These are phyloP conservation scores for Pilaira anomala DNA, from an alignment of 192 early-diverging fungal genomes.

Conservation along the genomic window DNA sequence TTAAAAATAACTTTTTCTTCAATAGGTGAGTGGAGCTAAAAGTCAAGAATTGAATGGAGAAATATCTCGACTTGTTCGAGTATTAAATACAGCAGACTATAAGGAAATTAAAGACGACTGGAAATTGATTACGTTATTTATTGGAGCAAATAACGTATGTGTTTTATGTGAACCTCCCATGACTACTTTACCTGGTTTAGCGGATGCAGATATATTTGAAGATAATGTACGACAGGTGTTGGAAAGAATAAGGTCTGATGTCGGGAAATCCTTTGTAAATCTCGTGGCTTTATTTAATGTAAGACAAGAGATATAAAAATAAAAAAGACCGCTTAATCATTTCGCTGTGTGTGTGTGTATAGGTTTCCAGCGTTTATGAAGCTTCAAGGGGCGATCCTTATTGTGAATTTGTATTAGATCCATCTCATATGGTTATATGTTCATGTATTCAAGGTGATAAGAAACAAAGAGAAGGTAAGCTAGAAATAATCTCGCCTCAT, in stretches of 20 bases:
- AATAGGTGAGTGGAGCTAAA: conserved; percentile 51
- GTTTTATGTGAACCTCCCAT: conserved; percentile 34
- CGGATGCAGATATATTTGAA: conserved; percentile 46
- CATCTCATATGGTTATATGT: conserved; percentile 43
- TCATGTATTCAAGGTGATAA: conserved; percentile 42
- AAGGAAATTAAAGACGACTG: conserved; percentile 39
- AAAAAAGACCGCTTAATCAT: neutral
- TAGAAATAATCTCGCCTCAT: neutral
- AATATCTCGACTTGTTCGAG: conserved; percentile 33
- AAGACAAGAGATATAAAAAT: conserved; percentile 12
- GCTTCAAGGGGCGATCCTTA: conserved; percentile 48
- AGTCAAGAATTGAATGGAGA: conserved; percentile 40
- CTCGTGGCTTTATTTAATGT: conserved; percentile 50
- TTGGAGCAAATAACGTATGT: conserved; percentile 58
- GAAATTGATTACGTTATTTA: conserved; percentile 53
- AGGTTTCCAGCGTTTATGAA: conserved; percentile 48
- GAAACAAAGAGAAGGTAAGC: conserved; percentile 39
- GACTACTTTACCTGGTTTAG: conserved; percentile 32
- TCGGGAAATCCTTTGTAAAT: conserved; percentile 51
- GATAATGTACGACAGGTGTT: conserved; percentile 34
- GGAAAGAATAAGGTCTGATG: conserved; percentile 32
- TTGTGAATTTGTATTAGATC: conserved; percentile 49
- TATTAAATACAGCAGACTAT: conserved; percentile 34
- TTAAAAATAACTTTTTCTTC: too few species aligned
- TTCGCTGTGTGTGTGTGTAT: neutral